Percentiles rank a stretch among this genome's conserved stretches.
Evolutionary conservation across 148 eudicot species (phyloP).

Genomic region (Chenopodium berlandieri): DNA sequence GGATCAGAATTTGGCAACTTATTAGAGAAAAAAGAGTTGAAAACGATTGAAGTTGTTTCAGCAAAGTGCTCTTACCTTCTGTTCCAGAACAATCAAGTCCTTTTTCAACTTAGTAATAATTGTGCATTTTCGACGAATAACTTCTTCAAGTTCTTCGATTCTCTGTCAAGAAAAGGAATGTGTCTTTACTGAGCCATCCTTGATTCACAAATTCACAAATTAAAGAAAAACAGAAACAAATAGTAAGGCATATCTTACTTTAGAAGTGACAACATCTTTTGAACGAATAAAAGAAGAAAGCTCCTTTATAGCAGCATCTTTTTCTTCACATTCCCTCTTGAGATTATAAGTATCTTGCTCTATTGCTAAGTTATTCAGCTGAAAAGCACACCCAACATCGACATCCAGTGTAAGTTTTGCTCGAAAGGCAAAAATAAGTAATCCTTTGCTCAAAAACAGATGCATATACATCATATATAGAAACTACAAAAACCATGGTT

Average conservation of each 20-base stretch:
- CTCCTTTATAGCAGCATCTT: constrained; percentile 67
- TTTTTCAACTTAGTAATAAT: constrained; percentile 65
- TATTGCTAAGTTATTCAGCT: constrained; percentile 57
- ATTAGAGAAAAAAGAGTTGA: background rate
- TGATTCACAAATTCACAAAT: background rate
- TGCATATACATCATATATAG: background rate
- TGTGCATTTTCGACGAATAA: constrained; percentile 70
- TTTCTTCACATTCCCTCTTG: constrained; percentile 73
- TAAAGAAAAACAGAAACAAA: background rate
- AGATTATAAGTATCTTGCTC: constrained; percentile 65
- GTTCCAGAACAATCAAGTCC: constrained; percentile 70
- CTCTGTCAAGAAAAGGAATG: constrained; percentile 44
- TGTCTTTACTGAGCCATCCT: background rate
- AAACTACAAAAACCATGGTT: background rate
- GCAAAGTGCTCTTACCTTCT: constrained; percentile 47
- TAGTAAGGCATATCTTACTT: constrained; percentile 37
- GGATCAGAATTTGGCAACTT: background rate
- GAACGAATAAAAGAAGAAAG: constrained; percentile 60
- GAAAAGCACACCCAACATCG: constrained; percentile 17
- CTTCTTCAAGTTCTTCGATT: constrained; percentile 76
- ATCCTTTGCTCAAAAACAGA: background rate
- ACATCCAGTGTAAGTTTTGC: background rate
- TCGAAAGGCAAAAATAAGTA: background rate
- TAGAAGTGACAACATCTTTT: constrained; percentile 53
- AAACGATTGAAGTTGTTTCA: background rate